Conservation (phyloP, 1,284 basidiomycete genomes). For the Malassezia psittaci region DNA sequence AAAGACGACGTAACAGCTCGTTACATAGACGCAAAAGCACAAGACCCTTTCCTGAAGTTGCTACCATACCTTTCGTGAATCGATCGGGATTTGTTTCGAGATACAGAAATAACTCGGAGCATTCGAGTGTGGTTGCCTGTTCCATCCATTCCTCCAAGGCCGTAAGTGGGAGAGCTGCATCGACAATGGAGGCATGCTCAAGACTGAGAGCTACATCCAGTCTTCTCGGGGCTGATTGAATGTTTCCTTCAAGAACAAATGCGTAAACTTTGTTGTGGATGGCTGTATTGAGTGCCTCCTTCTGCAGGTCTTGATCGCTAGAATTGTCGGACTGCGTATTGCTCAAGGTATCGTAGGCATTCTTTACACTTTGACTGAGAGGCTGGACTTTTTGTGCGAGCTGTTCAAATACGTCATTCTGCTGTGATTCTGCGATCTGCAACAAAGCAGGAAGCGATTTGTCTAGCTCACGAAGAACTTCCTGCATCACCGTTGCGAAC, state of each 20-base stretch:
- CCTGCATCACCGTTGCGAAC: no score
- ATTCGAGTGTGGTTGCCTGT: conserved; percentile 21
- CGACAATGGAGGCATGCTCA: conserved; percentile 19
- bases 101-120: conserved; percentile 32
- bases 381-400: neutral
- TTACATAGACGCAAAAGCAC: conserved; percentile 72
- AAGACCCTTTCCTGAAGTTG: conserved; percentile 74
- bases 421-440: neutral
- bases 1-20: conserved; percentile 69
- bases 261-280: neutral
- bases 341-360: neutral
- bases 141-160: conserved; percentile 34
- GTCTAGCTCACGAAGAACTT: neutral
- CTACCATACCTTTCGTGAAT: conserved; percentile 55
- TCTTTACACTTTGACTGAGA: neutral
- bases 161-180: conserved; percentile 24
- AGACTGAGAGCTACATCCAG: conserved; percentile 28
- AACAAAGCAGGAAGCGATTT: neutral
- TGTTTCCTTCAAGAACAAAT: neutral
- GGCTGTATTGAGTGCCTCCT: neutral
- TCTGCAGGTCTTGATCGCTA: neutral
- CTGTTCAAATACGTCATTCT: neutral
- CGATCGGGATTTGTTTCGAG: conserved; percentile 25
- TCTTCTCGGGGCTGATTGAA: conserved; percentile 17
- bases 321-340: neutral